phyloP scores from a whole-genome alignment of 352 stramenopile species.

The Globisporangium paroecandrum region DNA sequence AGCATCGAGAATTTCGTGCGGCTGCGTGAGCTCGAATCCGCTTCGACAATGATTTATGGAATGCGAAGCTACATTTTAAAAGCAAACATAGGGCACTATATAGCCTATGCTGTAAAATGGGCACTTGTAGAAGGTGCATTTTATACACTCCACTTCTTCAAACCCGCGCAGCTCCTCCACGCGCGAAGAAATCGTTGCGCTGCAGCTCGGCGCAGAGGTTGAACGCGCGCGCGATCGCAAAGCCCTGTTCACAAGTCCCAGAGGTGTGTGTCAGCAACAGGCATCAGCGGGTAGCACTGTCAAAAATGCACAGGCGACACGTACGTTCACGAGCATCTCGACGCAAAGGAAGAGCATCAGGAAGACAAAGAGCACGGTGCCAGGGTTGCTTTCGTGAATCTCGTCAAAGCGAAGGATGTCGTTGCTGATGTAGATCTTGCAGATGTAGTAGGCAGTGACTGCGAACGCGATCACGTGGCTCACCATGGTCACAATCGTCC shows the following conservation, averaged over 20 bases:
- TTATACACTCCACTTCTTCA: conserved; percentile 1
- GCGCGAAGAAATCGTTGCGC: conserved; percentile 65
- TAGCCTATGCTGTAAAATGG: too few species aligned
- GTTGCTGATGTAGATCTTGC: conserved; percentile 54
- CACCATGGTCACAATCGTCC: conserved; percentile 43
- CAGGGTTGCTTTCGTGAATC: conserved; percentile 24
- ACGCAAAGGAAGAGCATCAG: conserved; percentile 51
- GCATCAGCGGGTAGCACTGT: background rate
- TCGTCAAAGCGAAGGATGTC: conserved; percentile 33
- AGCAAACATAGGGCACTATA: too few species aligned
- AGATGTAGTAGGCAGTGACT: conserved; percentile 54
- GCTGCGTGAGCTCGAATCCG: too few species aligned
- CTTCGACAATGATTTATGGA: too few species aligned
- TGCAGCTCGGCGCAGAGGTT: conserved; percentile 68
- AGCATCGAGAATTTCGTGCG: too few species aligned
- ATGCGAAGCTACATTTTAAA: too few species aligned
- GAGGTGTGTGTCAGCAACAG: background rate
- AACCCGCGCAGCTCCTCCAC: conserved; percentile 25
- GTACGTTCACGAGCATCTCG: conserved; percentile 61
- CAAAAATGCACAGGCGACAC: background rate
- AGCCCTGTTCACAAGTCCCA: conserved; percentile 26
- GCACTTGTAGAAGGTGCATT: too few species aligned
- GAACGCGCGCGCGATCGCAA: conserved; percentile 46
- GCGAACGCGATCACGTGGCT: conserved; percentile 58
- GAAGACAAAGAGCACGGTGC: conserved; percentile 59